Evolutionary conservation across 2,329 filamentous ascomycete genomes (phyloP).

Genomic region (Verticillium longisporum): DNA sequence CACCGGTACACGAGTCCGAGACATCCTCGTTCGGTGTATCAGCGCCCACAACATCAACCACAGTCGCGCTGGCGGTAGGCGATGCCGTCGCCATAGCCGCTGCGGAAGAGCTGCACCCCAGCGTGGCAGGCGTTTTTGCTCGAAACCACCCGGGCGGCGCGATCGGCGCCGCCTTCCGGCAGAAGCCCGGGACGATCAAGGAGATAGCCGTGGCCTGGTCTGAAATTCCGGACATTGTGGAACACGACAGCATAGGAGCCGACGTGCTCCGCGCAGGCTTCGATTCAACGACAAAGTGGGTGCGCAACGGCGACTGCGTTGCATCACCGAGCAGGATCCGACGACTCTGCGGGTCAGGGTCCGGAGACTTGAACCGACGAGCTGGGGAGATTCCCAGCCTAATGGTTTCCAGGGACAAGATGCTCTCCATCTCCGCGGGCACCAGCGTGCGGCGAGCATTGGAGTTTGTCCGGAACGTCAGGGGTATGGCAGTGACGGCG

Average conservation of each 20-base stretch:
- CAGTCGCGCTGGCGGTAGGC: conserved; percentile 78
- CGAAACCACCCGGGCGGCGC: conserved; percentile 87
- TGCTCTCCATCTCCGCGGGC: conserved; percentile 52
- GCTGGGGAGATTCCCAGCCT: conserved; percentile 35
- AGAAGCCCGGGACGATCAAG: conserved; percentile 24
- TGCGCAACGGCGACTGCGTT: conserved; percentile 47
- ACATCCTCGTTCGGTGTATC: conserved; percentile 74
- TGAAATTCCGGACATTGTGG: conserved; percentile 36
- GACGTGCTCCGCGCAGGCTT: conserved; percentile 64
- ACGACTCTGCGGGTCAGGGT: conserved; percentile 26
- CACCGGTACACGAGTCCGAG: conserved; percentile 78
- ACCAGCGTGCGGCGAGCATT: conserved; percentile 49
- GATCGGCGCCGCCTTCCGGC: conserved; percentile 56
- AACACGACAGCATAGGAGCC: conserved; percentile 35
- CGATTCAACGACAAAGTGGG: conserved; percentile 58
- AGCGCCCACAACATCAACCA: conserved; percentile 87
- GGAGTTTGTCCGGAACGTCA: conserved; percentile 39
- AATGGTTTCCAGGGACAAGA: conserved; percentile 44
- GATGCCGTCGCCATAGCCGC: conserved; percentile 81
- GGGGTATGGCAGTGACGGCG: conserved; percentile 17
- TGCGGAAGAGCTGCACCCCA: conserved; percentile 62
- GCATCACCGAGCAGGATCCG: conserved; percentile 55
- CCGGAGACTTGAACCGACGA: conserved; percentile 36
- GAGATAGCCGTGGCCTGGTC: conserved; percentile 40
- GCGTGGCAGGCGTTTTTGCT: conserved; percentile 56